These are phyloP conservation scores for Physcia stellaris DNA, from an alignment of 495 filamentous ascomycete species.

Conservation along the genomic window DNA sequence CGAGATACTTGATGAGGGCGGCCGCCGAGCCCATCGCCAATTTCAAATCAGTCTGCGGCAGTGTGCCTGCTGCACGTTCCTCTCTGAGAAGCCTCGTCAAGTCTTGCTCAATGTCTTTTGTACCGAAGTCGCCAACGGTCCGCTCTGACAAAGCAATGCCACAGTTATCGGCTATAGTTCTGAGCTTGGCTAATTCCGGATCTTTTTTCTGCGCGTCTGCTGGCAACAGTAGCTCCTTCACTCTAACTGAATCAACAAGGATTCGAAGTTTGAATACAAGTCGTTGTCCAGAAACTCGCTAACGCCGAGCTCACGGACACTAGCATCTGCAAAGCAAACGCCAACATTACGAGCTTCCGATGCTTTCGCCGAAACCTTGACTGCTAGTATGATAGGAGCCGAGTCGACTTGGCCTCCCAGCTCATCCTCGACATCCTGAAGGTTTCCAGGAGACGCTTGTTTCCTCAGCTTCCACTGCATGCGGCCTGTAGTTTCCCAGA, in stretches of 20 bases:
- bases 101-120: conserved; percentile 92
- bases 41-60: conserved; percentile 90
- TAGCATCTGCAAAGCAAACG: conserved; percentile 97
- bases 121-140: conserved; percentile 63
- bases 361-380: conserved; percentile 82
- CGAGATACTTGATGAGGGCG: conserved; percentile 90
- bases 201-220: conserved; percentile 68
- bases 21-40: conserved; percentile 93
- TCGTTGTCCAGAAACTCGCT: conserved; percentile 98
- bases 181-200: conserved; percentile 76
- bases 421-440: conserved; percentile 96
- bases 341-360: conserved; percentile 76
- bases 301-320: conserved; percentile 86
- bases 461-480: conserved; percentile 86
- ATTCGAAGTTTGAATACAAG: conserved; percentile 95
- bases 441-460: conserved; percentile 85
- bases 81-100: conserved; percentile 73
- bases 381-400: conserved; percentile 84
- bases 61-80: conserved; percentile 57
- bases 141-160: conserved; percentile 79
- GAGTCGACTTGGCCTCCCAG: conserved; percentile 77
- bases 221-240: conserved; percentile 82
- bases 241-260: conserved; percentile 89
- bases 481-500: conserved; percentile 62
- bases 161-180: conserved; percentile 78